phyloP scores from a whole-genome alignment of 768 basidiomycete genomes.

The Wakefieldia striispora region DNA sequence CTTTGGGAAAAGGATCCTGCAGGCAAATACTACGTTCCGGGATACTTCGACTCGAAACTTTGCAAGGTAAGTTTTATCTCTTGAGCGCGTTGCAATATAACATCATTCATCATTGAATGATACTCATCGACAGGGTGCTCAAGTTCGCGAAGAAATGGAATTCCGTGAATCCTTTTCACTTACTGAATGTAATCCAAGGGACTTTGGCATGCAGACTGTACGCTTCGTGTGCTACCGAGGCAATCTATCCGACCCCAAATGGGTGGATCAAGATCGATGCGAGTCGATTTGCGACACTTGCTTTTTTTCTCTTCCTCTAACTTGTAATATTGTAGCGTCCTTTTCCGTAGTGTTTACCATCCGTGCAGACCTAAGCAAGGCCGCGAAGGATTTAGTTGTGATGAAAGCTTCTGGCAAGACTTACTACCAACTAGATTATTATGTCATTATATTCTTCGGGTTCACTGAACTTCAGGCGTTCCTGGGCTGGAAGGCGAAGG shows the following conservation, averaged over 20 bases:
- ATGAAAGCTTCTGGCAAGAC: background rate
- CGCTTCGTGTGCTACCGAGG: conserved; percentile 11
- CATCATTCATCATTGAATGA: no score
- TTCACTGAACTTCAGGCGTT: conserved; percentile 7
- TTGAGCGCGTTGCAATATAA: background rate
- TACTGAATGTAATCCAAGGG: background rate
- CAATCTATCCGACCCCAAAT: conserved; percentile 3
- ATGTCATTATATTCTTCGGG: conserved; percentile 13
- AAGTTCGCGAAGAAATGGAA: conserved; percentile 4
- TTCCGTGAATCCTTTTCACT: conserved; percentile 11
- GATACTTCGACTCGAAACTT: conserved; percentile 13
- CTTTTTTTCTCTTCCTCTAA: background rate
- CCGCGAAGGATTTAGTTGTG: background rate
- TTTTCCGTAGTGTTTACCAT: conserved; percentile 8
- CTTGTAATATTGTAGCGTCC: background rate
- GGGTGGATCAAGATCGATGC: conserved; percentile 16
- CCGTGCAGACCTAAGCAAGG: background rate
- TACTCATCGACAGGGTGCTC: conserved; percentile 1
- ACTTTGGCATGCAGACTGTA: conserved; percentile 6
- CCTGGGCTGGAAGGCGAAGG: conserved; percentile 9
- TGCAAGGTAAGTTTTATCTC: background rate
- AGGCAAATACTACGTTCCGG: conserved; percentile 10
- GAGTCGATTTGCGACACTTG: background rate
- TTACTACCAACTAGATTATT: conserved; percentile 14
- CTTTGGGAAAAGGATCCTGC: conserved; percentile 9